Conservation (phyloP, 2,329 filamentous ascomycete genomes). For the Pseudogymnoascus sp. region DNA sequence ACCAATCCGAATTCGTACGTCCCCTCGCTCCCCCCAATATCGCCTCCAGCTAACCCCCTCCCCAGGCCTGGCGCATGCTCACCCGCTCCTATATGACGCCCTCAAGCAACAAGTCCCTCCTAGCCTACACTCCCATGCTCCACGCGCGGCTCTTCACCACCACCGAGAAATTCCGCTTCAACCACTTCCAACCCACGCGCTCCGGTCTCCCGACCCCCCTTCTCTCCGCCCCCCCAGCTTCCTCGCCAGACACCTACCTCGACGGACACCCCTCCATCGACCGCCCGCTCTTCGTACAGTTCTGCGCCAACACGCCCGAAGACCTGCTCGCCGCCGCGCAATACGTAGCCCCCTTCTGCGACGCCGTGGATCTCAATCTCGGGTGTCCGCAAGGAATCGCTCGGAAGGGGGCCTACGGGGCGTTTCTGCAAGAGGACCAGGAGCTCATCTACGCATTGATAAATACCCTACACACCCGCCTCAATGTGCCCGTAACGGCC, state of each 20-base stretch:
- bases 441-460: constrained; percentile 76
- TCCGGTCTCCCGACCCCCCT: constrained; percentile 31
- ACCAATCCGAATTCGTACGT: constrained; percentile 92
- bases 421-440: constrained; percentile 92
- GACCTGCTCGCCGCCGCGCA: constrained; percentile 71
- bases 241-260: constrained; percentile 47
- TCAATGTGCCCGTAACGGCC: constrained; percentile 81
- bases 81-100: constrained; percentile 82
- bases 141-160: constrained; percentile 85
- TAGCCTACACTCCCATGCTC: constrained; percentile 94
- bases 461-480: constrained; percentile 67
- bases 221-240: constrained; percentile 26
- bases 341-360: constrained; percentile 77
- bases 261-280: constrained; percentile 83
- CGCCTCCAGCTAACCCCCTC: neutral
- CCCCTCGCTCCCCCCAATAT: constrained; percentile 10
- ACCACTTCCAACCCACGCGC: constrained; percentile 66
- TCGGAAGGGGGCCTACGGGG: constrained; percentile 80
- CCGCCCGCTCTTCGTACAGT: constrained; percentile 89
- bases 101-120: constrained; percentile 54
- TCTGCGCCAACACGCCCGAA: constrained; percentile 84
- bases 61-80: constrained; percentile 89
- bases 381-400: constrained; percentile 97
- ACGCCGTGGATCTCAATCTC: constrained; percentile 90
- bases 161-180: constrained; percentile 64